Base-by-base conservation (phyloP, 768 basidiomycete genomes). In the Mycena metata region DNA sequence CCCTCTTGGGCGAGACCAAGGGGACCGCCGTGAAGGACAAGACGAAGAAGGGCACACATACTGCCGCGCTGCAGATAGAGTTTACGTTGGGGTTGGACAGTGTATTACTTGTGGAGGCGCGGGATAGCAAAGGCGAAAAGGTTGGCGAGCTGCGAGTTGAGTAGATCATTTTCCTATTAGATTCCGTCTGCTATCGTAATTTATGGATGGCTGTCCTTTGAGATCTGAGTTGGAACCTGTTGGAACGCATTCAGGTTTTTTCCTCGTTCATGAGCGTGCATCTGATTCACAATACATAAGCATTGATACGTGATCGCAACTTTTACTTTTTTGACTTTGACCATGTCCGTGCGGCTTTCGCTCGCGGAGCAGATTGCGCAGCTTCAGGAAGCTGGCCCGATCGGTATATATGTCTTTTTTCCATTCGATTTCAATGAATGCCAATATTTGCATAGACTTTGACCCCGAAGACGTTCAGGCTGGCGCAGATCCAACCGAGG, bases 331-430 rank as follows among this genome's bases (percentile, higher is more conserved):
- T n/a, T n/a, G n/a, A n/a, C n/a, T n/a, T 30, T 30, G 30, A 52
- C 19, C 35, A 72, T 72, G 70, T 41, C 68, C 5, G 42, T 51
- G 30, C 65, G 85, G 33, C 77, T 91, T 41, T 89, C 91, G 4
- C 85, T 94, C 26, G 90, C 89, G 4, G 88, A 96, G 76, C 95
- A 97, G 75, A 88, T 98, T 46, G 91, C 91, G 42, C 86, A 91
- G 75, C 88, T 98, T 26, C 87, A 93, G 52, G 88, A 93, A 58
- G 80, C 90, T 23, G 85, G 89, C 13, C 92, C 92, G 55, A 79
- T 83, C 42, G 93, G 95, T 91, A 74, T 39, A 10, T 11, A 67
- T 79, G 23, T 54, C 30, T 16, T 41, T 16, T 41, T 30, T 45
- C 58, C n/a, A 23, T 33, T 66, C 63, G 50, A 30, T 36, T 33